A percentile compares a stretch with the other conserved stretches of the same genome.
Conservation (phyloP, 1,284 basidiomycete species). For the Cryptococcus sp. region DNA sequence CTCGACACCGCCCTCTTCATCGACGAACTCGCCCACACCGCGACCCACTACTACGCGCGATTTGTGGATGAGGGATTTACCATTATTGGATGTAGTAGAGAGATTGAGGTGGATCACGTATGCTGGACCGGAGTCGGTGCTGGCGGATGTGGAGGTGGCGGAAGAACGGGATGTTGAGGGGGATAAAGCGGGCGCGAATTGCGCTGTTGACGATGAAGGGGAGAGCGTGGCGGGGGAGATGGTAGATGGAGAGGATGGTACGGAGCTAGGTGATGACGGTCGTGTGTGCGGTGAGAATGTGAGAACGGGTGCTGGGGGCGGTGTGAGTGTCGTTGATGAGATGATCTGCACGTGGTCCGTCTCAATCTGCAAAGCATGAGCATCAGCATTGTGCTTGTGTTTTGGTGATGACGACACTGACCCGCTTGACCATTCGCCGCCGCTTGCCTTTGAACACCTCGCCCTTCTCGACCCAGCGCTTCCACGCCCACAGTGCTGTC, state of each 20-base stretch:
- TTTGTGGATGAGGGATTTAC: constrained; percentile 47
- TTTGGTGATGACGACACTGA: constrained; percentile 22
- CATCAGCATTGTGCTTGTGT: no score
- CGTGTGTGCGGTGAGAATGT: constrained; percentile 47
- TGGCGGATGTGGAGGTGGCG: constrained; percentile 6
- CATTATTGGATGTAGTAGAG: constrained; percentile 48
- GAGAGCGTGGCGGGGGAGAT: constrained; percentile 14
- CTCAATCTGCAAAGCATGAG: constrained; percentile 41
- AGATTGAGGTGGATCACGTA: constrained; percentile 44
- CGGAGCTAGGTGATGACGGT: constrained; percentile 37
- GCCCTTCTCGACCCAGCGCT: constrained; percentile 49
- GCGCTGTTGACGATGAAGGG: constrained; percentile 14
- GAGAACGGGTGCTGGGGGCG: constrained; percentile 32
- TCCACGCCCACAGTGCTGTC: constrained; percentile 46
- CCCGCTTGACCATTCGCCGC: constrained; percentile 51
- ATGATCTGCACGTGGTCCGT: constrained; percentile 48
- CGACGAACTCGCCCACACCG: constrained; percentile 46
- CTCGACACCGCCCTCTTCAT: constrained; percentile 47
- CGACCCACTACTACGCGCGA: constrained; percentile 38
- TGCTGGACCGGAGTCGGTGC: constrained; percentile 30
- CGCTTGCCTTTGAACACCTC: constrained; percentile 51
- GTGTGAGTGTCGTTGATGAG: constrained; percentile 38
- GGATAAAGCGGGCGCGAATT: constrained; percentile 1
- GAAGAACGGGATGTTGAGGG: constrained; percentile 8
- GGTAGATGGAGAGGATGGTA: constrained; percentile 25